Conservation (phyloP, 1,284 basidiomycete species). For the Phlebopus sp. region DNA sequence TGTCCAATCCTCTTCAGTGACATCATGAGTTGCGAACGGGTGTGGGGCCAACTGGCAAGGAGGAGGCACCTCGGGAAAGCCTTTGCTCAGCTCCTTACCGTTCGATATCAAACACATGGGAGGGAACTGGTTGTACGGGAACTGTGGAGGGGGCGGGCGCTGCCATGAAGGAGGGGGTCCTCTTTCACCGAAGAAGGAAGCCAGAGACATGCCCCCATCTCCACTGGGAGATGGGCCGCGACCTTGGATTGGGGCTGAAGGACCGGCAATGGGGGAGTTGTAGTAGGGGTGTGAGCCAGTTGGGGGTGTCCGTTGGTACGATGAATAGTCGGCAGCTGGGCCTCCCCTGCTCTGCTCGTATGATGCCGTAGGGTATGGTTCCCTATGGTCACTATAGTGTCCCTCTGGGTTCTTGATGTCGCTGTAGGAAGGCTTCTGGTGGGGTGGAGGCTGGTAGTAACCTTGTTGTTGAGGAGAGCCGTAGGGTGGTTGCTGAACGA, state of each 20-base stretch:
- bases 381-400: not conserved
- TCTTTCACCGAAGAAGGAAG: conserved; percentile 25
- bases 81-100: conserved; percentile 11
- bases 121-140: conserved; percentile 24
- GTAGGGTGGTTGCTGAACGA: not conserved
- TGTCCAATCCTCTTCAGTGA: conserved; percentile 32
- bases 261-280: not conserved
- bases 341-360: not conserved
- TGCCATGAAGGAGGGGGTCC: conserved; percentile 28
- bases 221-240: not conserved
- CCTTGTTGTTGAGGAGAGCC: conserved; percentile 5
- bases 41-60: conserved; percentile 24
- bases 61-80: conserved; percentile 31
- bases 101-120: conserved; percentile 32
- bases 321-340: conserved; percentile 2
- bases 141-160: conserved; percentile 14
- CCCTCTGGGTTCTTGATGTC: not conserved
- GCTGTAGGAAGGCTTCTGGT: conserved; percentile 8
- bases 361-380: not conserved
- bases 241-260: conserved; percentile 3
- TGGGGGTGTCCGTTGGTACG: not conserved
- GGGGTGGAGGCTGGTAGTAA: conserved; percentile 16
- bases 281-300: not conserved
- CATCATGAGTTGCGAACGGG: conserved; percentile 31
- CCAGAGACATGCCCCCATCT: conserved; percentile 14